Evolutionary conservation across 2,329 filamentous ascomycete genomes (phyloP).

Genomic region (Bretziella fagacearum): DNA sequence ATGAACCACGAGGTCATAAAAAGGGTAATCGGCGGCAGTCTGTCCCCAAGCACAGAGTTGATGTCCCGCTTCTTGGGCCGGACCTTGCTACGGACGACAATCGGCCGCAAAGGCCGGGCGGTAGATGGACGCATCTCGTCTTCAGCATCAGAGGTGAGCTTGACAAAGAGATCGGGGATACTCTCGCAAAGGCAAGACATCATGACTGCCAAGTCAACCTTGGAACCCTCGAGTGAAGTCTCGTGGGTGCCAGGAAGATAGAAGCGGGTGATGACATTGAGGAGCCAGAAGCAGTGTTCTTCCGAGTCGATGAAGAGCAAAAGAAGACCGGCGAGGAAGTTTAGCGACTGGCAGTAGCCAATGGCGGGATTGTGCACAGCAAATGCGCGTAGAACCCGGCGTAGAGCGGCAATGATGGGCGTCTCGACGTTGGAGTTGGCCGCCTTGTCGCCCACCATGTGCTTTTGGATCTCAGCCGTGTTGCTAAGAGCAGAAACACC

Average conservation of each 20-base stretch:
- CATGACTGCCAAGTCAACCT: constrained; percentile 82
- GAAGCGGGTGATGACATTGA: constrained; percentile 77
- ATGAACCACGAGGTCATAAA: constrained; percentile 97
- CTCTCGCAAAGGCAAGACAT: constrained; percentile 74
- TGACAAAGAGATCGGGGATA: constrained; percentile 70
- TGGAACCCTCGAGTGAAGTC: constrained; percentile 74
- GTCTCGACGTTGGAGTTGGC: constrained; percentile 13
- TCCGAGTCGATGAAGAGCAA: constrained; percentile 77
- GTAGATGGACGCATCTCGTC: constrained; percentile 25
- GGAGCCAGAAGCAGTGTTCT: constrained; percentile 81
- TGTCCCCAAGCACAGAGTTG: constrained; percentile 27
- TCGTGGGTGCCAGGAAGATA: constrained; percentile 88
- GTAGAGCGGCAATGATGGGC: constrained; percentile 62
- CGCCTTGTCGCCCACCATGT: constrained; percentile 27
- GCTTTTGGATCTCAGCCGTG: constrained; percentile 22
- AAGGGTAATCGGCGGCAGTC: constrained; percentile 75
- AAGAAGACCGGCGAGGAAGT: constrained; percentile 81
- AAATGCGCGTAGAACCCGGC: constrained; percentile 76
- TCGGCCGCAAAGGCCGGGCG: constrained; percentile 15
- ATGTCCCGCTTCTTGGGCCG: constrained; percentile 25
- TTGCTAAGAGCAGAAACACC: constrained; percentile 23
- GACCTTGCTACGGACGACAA: neutral
- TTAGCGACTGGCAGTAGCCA: constrained; percentile 89
- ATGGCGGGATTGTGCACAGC: constrained; percentile 80
- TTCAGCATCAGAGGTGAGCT: constrained; percentile 67